Conservation (phyloP, 1,284 basidiomycete genomes). For the Thelephora terrestris region DNA sequence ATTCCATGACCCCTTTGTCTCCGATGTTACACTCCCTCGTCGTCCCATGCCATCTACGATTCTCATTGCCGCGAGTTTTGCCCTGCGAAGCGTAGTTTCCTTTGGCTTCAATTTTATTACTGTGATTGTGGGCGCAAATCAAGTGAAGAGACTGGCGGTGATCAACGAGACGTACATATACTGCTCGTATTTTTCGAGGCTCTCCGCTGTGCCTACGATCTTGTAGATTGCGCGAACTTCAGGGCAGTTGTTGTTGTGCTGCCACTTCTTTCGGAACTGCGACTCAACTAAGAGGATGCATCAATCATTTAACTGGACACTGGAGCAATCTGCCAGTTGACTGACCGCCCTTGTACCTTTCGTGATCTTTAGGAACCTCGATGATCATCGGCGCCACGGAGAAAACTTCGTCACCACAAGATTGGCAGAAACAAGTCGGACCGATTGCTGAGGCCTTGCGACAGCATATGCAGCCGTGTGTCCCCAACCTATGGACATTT, state of each 20-base stretch:
- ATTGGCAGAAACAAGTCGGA: conserved; percentile 44
- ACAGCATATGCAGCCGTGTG: conserved; percentile 47
- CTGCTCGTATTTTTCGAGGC: conserved; percentile 41
- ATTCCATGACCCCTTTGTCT: conserved; percentile 42
- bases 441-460: conserved; percentile 39
- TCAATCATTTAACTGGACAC: neutral
- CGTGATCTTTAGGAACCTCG: conserved; percentile 48
- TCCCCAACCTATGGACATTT: conserved; percentile 13
- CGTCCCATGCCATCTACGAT: conserved; percentile 49
- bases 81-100: conserved; percentile 43
- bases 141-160: conserved; percentile 1
- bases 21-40: conserved; percentile 44
- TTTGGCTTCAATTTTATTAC: conserved; percentile 40
- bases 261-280: conserved; percentile 57
- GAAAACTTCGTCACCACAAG: conserved; percentile 42
- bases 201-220: conserved; percentile 36
- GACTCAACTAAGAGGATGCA: conserved; percentile 34
- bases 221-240: conserved; percentile 49
- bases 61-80: conserved; percentile 50
- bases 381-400: conserved; percentile 42
- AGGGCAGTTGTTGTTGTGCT: conserved; percentile 42
- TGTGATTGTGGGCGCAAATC: conserved; percentile 12
- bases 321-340: conserved; percentile 2
- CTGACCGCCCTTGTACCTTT: conserved; percentile 52
- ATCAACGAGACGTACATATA: conserved; percentile 35